phyloP scores from a whole-genome alignment of 192 early-diverging fungal species.

The Anaeromyces robustus region DNA sequence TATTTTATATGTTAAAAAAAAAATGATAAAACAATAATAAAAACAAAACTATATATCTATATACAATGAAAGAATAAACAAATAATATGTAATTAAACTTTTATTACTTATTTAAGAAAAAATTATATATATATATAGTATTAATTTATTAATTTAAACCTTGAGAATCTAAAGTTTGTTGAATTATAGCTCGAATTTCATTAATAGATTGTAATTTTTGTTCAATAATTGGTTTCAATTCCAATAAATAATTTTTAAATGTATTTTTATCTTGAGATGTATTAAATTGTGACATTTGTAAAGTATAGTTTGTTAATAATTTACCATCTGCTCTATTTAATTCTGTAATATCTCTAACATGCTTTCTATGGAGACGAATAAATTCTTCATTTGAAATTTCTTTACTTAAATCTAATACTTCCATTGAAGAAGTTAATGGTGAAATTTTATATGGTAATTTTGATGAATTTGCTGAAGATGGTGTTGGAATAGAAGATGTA shows the following conservation, averaged over 20 bases:
- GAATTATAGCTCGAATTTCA: not conserved
- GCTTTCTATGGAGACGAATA: conserved; percentile 25
- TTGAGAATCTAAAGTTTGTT: not conserved
- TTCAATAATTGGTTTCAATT: not conserved
- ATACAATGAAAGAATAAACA: no score
- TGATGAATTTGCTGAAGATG: not conserved
- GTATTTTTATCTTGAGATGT: not conserved
- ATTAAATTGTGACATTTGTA: not conserved
- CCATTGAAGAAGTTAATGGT: not conserved
- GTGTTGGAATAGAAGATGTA: not conserved
- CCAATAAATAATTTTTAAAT: not conserved
- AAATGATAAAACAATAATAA: no score
- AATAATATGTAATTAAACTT: no score
- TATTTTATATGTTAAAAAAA: no score
- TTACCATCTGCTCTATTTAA: conserved; percentile 23
- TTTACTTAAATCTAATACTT: conserved; percentile 1
- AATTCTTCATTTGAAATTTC: conserved; percentile 16
- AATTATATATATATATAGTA: no score
- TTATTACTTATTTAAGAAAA: no score
- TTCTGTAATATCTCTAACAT: conserved; percentile 28
- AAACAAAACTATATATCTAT: no score
- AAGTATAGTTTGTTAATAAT: conserved; percentile 24
- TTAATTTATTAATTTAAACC: not conserved
- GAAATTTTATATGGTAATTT: not conserved
- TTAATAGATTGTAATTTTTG: not conserved